Evolutionary conservation across 805 yeast species (phyloP).

Genomic region (Lipomyces lipofer): DNA sequence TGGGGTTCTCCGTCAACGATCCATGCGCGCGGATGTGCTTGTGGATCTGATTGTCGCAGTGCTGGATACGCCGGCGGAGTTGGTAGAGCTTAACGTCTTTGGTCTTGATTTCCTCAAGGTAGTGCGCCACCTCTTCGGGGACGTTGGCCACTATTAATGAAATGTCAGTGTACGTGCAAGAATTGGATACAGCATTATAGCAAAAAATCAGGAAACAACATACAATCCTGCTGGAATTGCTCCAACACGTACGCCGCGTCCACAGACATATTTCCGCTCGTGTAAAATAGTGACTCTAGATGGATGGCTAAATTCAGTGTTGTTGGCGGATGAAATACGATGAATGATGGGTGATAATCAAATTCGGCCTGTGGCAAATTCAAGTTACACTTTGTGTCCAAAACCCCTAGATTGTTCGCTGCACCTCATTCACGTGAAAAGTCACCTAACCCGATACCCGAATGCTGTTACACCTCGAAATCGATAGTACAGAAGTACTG

Average conservation of each 20-base stretch:
- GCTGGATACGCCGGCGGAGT: slow-evolving; percentile 61
- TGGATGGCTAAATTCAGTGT: slow-evolving; percentile 7
- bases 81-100: slow-evolving; percentile 70
- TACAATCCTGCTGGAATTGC: slow-evolving; percentile 54
- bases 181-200: neutral
- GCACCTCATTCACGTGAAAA: too few species aligned
- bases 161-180: too few species aligned
- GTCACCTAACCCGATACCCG: too few species aligned
- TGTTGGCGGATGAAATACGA: too few species aligned
- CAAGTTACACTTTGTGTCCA: too few species aligned
- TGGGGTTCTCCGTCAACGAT: slow-evolving; percentile 74
- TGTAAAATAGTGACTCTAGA: neutral
- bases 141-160: slow-evolving; percentile 68
- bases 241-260: slow-evolving; percentile 87
- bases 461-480: too few species aligned
- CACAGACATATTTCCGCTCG: slow-evolving; percentile 43
- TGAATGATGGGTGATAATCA: too few species aligned
- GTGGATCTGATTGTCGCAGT: slow-evolving; percentile 76
- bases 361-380: too few species aligned
- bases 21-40: slow-evolving; percentile 83
- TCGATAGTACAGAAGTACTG: too few species aligned
- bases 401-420: too few species aligned
- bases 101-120: slow-evolving; percentile 72
- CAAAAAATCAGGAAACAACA: too few species aligned
- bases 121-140: slow-evolving; percentile 81